Base-by-base conservation (phyloP, 305 asterid genomes). In the Fraxinus velutina region DNA sequence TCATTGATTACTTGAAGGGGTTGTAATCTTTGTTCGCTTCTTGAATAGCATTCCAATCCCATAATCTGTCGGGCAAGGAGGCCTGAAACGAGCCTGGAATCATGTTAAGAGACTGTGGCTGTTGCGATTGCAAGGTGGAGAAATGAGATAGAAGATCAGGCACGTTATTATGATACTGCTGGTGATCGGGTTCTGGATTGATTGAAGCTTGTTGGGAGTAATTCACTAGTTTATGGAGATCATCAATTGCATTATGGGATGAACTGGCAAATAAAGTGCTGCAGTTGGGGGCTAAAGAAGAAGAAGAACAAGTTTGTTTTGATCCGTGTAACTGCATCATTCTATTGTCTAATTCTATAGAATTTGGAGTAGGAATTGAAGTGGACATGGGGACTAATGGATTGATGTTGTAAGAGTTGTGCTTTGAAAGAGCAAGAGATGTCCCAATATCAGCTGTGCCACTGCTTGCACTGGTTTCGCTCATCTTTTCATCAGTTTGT, bases 11-110 rank as follows among this genome's bases (percentile, higher is more conserved):
- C 92, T 89, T 90, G 89, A 91, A 89, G 3, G 84, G 85, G 73
- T 86, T 80, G 82, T 76, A 90, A 60, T 90, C 95, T 79, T 88
- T 90, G 84, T 86, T 82, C 74, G 84, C 84, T 75, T 91, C 92
- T 22, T 86, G 64, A 47, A 87, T 75, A 13, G 88, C 90, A 84
- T 33, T 90, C 97, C 97, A 92, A 55, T 91, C 97, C 97, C 97
- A 92, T 82, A 92, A 73, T 66, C 92, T 84, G 21, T 91, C 97
- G 1, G 92, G 73, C 77, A 86, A 90, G 30, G 81, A 75, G 0
- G 84, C 86, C 77, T 83, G 91, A 68, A 83, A 73, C 5, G 88
- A n/a, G 12, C 84, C 89, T 21, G 87, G 86, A 2, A 75, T 72
- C 15, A 76, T 70, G 32, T 80, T 78, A 9, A 76, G 76, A 30